Conservation (phyloP, 768 basidiomycete species). For the Glaciozyma antarctica region DNA sequence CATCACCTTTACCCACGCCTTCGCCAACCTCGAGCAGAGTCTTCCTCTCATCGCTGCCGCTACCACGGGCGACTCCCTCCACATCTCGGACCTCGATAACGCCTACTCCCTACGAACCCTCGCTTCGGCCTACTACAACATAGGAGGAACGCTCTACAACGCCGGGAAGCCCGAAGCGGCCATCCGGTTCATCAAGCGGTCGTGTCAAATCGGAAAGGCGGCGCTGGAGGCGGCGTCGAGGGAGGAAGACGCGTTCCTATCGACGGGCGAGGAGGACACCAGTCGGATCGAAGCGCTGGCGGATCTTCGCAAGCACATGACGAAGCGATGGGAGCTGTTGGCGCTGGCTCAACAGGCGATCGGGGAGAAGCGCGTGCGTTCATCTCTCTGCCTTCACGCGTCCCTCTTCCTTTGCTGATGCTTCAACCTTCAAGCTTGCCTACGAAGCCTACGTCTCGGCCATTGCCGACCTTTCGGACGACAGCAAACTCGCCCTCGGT, state of each 20-base stretch:
- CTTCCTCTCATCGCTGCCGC: constrained; percentile 21
- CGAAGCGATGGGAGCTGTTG: constrained; percentile 68
- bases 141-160: constrained; percentile 50
- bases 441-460: constrained; percentile 25
- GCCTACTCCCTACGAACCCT: constrained; percentile 37
- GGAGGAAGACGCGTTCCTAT: neutral
- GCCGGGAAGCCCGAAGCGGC: constrained; percentile 54
- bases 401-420: neutral
- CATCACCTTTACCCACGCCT: neutral
- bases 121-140: constrained; percentile 37
- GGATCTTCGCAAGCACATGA: constrained; percentile 46
- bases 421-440: constrained; percentile 20
- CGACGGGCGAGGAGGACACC: neutral
- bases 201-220: constrained; percentile 50
- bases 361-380: constrained; percentile 59
- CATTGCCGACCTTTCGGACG: neutral
- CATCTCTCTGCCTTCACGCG: too few relatives aligned
- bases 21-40: constrained; percentile 12
- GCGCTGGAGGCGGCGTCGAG: constrained; percentile 44
- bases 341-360: constrained; percentile 68
- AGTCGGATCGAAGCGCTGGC: constrained; percentile 3
- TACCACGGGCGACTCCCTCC: neutral
- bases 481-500: neutral
- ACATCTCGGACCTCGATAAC: neutral
- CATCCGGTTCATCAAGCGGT: constrained; percentile 56